phyloP scores from a whole-genome alignment of 2,329 filamentous ascomycete genomes.

The Arthrinium puccinioides region DNA sequence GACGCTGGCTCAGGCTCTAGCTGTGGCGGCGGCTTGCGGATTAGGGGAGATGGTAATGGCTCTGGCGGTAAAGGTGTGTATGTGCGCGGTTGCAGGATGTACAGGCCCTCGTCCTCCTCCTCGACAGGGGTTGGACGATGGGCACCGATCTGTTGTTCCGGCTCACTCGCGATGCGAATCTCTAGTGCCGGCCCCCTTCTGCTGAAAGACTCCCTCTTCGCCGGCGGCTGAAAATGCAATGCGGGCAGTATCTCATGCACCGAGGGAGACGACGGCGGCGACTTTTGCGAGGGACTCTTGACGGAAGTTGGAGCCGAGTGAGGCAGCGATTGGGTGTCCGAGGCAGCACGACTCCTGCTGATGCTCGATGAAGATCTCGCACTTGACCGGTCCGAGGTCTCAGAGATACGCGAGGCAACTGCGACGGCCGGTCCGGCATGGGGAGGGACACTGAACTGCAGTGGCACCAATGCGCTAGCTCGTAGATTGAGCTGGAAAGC shows the following conservation, averaged over 20 bases:
- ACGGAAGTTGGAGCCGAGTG: conserved; percentile 12
- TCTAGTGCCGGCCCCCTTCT: conserved; percentile 10
- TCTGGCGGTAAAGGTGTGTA: conserved; percentile 46
- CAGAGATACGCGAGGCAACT: neutral
- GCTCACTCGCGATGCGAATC: conserved; percentile 13
- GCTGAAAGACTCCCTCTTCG: conserved; percentile 5
- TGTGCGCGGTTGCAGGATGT: conserved; percentile 48
- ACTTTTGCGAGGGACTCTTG: conserved; percentile 13
- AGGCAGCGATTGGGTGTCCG: conserved; percentile 11
- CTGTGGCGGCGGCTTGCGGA: conserved; percentile 10
- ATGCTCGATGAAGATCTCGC: conserved; percentile 9
- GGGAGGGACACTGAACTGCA: conserved; percentile 20
- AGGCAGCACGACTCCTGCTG: conserved; percentile 10
- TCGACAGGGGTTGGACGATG: conserved; percentile 12
- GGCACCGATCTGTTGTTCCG: conserved; percentile 7
- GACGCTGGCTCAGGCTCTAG: conserved; percentile 2
- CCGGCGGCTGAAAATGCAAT: conserved; percentile 13
- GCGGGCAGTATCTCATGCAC: conserved; percentile 19
- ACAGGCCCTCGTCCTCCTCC: conserved; percentile 36
- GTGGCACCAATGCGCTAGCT: conserved; percentile 8
- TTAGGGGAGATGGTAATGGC: conserved; percentile 39
- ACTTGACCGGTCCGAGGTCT: conserved; percentile 2
- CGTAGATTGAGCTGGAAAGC: conserved; percentile 7
- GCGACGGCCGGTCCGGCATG: conserved; percentile 13
- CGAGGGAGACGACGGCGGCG: conserved; percentile 15